Conservation (phyloP, 257 asterid genomes). For the Gentiana straminea region DNA sequence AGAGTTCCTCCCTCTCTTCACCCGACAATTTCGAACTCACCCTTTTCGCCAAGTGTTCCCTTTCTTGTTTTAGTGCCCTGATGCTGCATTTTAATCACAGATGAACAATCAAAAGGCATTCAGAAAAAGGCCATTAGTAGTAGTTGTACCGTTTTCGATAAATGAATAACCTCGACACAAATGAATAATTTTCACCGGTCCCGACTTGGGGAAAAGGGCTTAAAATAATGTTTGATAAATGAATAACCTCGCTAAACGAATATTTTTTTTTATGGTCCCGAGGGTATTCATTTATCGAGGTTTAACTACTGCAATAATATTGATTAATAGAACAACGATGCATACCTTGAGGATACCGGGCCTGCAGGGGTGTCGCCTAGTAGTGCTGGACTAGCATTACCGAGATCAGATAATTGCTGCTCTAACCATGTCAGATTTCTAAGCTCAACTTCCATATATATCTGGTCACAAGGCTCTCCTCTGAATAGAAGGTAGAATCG, state of each 20-base stretch:
- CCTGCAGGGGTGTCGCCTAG: constrained; percentile 88
- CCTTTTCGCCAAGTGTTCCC: constrained; percentile 82
- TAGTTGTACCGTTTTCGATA: too few relatives aligned
- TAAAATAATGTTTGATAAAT: too few relatives aligned
- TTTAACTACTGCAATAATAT: too few relatives aligned
- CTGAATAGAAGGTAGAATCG: constrained; percentile 70
- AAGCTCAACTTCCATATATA: constrained; percentile 89
- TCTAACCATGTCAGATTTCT: constrained; percentile 87
- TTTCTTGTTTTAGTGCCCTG: constrained; percentile 87
- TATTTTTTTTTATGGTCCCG: too few relatives aligned
- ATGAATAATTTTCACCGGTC: too few relatives aligned
- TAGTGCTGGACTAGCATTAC: constrained; percentile 97
- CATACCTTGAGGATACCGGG: constrained; percentile 78
- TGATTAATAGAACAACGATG: too few relatives aligned
- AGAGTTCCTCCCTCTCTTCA: constrained; percentile 76
- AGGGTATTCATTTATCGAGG: too few relatives aligned
- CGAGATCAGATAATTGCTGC: constrained; percentile 78
- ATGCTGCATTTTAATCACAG: constrained; percentile 29
- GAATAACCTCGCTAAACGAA: too few relatives aligned
- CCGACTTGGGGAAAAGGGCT: too few relatives aligned
- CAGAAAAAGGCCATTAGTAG: too few relatives aligned
- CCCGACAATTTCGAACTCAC: constrained; percentile 57
- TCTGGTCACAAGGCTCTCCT: constrained; percentile 84
- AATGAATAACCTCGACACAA: too few relatives aligned
- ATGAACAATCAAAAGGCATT: too few relatives aligned